A percentile compares a stretch with the other conserved stretches of the same genome.
Conservation (phyloP, 805 yeast genomes). For the Lachancea mirantina region DNA sequence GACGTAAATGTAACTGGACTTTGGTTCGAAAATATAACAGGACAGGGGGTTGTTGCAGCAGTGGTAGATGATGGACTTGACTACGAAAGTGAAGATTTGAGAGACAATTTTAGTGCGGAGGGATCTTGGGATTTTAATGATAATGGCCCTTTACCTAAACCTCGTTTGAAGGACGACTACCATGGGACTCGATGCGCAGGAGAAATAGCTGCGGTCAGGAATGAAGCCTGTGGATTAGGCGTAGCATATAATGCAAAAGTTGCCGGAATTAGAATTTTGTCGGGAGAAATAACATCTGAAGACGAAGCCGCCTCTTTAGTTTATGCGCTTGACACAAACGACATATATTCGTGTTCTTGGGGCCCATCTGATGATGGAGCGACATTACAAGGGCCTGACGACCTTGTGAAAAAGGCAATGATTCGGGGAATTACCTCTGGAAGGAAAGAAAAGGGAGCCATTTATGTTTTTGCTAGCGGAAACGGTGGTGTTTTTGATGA, state of each 20-base stretch:
- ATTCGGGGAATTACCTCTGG: constrained; percentile 82
- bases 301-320: constrained; percentile 89
- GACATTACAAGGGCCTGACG: constrained; percentile 79
- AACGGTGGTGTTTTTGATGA: constrained; percentile 82
- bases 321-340: constrained; percentile 74
- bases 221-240: constrained; percentile 90
- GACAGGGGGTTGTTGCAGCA: constrained; percentile 76
- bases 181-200: constrained; percentile 99
- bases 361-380: constrained; percentile 94
- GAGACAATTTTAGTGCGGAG: constrained; percentile 55
- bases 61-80: constrained; percentile 94
- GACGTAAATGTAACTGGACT: constrained; percentile 83
- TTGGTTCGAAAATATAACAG: constrained; percentile 79
- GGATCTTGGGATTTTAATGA: constrained; percentile 96
- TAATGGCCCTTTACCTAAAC: constrained; percentile 67
- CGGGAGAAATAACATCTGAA: constrained; percentile 70
- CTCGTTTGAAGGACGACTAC: constrained; percentile 71
- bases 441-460: constrained; percentile 69
- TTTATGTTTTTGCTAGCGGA: constrained; percentile 94
- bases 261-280: constrained; percentile 82
- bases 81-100: constrained; percentile 66
- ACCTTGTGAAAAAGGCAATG: constrained; percentile 71
- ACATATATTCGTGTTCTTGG: constrained; percentile 97
- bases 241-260: constrained; percentile 87
- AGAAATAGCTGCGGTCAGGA: constrained; percentile 81